Conservation (phyloP, 768 basidiomycete genomes). For the Suillus decipiens region DNA sequence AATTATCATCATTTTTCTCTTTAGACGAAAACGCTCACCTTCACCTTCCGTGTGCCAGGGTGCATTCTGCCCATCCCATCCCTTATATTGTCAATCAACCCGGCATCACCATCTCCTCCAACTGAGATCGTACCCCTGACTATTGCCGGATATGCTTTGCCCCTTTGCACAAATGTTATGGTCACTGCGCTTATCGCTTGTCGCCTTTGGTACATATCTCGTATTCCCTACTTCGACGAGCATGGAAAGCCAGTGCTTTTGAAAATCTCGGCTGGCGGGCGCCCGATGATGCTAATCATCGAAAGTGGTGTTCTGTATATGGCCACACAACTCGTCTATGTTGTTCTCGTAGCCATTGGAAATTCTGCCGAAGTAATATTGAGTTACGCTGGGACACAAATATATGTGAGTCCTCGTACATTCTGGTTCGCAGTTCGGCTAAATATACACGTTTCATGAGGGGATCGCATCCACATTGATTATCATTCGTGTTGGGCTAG, state of each 20-base stretch:
- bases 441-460: conserved; percentile 1
- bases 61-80: background rate
- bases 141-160: conserved; percentile 31
- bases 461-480: conserved; percentile 21
- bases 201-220: conserved; percentile 31
- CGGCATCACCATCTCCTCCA: conserved; percentile 18
- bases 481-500: conserved; percentile 22
- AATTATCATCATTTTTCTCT: conserved; percentile 8
- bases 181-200: conserved; percentile 34
- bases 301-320: conserved; percentile 35
- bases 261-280: conserved; percentile 9
- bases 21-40: background rate
- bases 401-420: conserved; percentile 26
- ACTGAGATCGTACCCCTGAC: conserved; percentile 31
- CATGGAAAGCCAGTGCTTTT: conserved; percentile 1
- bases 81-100: background rate
- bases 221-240: conserved; percentile 7
- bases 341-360: conserved; percentile 29
- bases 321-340: conserved; percentile 31
- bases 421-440: background rate
- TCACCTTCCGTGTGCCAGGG: background rate
- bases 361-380: conserved; percentile 32
- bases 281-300: conserved; percentile 28
- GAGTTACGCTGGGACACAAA: conserved; percentile 27
- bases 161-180: conserved; percentile 37